Conservation (phyloP, 2,329 filamentous ascomycete species). For the Apiospora malaysiana region DNA sequence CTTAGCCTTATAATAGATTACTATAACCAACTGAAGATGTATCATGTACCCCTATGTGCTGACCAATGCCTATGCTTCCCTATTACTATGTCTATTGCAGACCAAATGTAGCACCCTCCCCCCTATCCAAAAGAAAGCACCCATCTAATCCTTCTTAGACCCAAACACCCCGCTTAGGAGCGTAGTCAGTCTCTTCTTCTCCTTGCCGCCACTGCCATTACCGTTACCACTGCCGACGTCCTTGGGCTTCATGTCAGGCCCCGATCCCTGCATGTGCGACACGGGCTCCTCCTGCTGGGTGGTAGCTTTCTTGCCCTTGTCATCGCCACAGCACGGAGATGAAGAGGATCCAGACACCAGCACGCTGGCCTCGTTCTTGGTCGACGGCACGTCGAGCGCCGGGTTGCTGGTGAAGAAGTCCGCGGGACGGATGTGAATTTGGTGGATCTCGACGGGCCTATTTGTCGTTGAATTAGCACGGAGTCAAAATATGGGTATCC, state of each 20-base stretch:
- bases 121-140: no score
- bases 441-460: constrained; percentile 55
- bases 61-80: no score
- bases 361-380: constrained; percentile 47
- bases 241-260: constrained; percentile 9
- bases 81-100: neutral
- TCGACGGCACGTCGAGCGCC: constrained; percentile 50
- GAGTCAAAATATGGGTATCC: no score
- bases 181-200: neutral
- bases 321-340: constrained; percentile 39
- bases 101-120: neutral
- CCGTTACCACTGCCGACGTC: constrained; percentile 4
- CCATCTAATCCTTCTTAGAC: constrained; percentile 3
- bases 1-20: neutral
- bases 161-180: constrained; percentile 7
- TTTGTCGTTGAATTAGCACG: no score
- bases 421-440: constrained; percentile 50
- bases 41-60: no score
- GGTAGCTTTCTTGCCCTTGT: neutral
- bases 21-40: neutral
- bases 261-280: neutral
- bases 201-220: constrained; percentile 21
- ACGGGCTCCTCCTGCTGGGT: constrained; percentile 4
- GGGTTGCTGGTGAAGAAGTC: constrained; percentile 56
- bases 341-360: constrained; percentile 37